Base-by-base conservation (phyloP, 148 eudicot genomes). In the Polygonum maritimum region DNA sequence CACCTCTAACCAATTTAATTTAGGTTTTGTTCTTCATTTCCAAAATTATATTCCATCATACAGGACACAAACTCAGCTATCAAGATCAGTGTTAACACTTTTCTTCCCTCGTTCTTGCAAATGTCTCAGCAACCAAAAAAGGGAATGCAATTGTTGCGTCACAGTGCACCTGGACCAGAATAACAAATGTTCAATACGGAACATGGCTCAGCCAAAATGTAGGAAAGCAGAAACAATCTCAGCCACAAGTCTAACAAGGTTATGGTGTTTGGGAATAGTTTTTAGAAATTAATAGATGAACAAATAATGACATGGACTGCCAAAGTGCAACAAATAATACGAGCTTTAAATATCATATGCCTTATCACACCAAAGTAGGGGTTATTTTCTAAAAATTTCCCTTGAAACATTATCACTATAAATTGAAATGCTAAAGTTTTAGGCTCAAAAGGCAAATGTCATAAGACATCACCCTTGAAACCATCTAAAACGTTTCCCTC, bases 121-220 rank as follows among this genome's bases (percentile, higher is more conserved):
- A 90, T 78, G 97, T 88, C 78, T 87, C 91, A 4, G 95, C 97
- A 54, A 90, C 92, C 70, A 90, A 74, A 26, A 92, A 49, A 54
- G 94, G 97, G 74, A 92, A 92, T 16, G 90, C 97, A 75, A 90
- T 92, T 12, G 94, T 92, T 52, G 95, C 97, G 77, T 92, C 95
- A 75, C 95, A 92, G 62, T 92, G 94, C 60, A 90, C 94, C 97
- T 92, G 80, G 69, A 71, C 21, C 71, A 79, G n/a, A 26, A 18
- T 16, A 31, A 35, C 12, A 22, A 13, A 60, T 45, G 40, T 60
- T 10, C 63, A 12, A 38, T 26, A 70, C 4, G 44, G 47, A 67
- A 73, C 60, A 44, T 36, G 40, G 26, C 7, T 41, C 33, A 26
- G 15, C 63, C 41, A 12, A 26, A 26, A 26, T 8, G 33, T 57